Conservation (phyloP, 1,284 basidiomycete species). For the Violaceomyces palustris region DNA sequence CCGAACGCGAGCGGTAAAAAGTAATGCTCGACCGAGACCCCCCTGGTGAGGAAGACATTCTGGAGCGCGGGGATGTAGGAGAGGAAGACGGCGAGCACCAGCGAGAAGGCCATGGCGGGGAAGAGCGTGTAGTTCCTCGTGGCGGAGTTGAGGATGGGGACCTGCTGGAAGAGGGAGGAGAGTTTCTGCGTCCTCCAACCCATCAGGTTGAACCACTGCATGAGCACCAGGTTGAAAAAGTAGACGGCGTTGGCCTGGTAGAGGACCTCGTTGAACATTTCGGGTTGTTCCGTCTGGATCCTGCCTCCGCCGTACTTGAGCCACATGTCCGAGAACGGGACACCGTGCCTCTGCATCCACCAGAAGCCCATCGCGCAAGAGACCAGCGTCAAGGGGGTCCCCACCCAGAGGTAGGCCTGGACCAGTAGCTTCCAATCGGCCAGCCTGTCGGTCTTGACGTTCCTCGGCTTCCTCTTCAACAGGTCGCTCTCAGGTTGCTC, state of each 20-base stretch:
- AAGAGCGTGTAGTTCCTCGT: conserved; percentile 31
- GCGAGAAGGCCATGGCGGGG: conserved; percentile 19
- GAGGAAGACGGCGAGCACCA: conserved; percentile 38
- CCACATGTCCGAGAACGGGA: conserved; percentile 54
- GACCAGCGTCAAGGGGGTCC: conserved; percentile 60
- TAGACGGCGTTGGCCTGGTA: conserved; percentile 50
- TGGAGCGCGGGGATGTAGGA: conserved; percentile 31
- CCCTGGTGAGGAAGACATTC: conserved; percentile 16
- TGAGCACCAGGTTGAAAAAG: conserved; percentile 65
- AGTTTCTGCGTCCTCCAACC: conserved; percentile 58
- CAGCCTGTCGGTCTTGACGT: conserved; percentile 59
- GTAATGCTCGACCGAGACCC: conserved; percentile 58
- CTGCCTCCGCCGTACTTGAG: conserved; percentile 57
- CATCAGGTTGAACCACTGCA: conserved; percentile 60
- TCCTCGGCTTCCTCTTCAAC: conserved; percentile 56
- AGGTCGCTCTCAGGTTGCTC: conserved; percentile 62
- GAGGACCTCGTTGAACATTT: conserved; percentile 54
- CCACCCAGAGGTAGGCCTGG: conserved; percentile 66
- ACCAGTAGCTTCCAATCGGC: conserved; percentile 59
- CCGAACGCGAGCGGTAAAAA: conserved; percentile 58
- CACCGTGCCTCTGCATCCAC: conserved; percentile 52
- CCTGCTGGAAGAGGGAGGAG: conserved; percentile 52
- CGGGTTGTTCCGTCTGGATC: conserved; percentile 51
- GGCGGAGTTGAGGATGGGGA: conserved; percentile 19
- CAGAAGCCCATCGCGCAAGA: conserved; percentile 57